These are phyloP conservation scores for Austropuccinia psidii DNA, from an alignment of 1,284 basidiomycete genomes.

Conservation along the genomic window DNA sequence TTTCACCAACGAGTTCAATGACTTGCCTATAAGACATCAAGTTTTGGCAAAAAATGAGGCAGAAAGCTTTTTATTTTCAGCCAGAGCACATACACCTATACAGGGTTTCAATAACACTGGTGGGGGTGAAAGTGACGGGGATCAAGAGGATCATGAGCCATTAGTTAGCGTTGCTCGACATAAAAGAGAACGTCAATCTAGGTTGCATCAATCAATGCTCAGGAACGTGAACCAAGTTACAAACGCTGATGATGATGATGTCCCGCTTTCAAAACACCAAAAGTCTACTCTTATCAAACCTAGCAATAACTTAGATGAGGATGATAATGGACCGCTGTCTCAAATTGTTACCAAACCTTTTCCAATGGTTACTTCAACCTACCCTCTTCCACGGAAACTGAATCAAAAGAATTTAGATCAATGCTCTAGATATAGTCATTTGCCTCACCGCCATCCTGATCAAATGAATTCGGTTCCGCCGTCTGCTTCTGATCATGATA, in stretches of 20 bases:
- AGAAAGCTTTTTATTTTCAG: not conserved
- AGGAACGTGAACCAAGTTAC: not conserved
- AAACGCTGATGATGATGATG: conserved; percentile 32
- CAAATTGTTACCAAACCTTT: not conserved
- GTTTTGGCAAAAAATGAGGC: conserved; percentile 17
- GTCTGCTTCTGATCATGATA: conserved; percentile 18
- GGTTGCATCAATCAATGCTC: not conserved
- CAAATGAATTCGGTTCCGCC: no score
- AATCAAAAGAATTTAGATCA: no score
- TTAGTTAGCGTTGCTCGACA: not conserved
- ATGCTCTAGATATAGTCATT: no score
- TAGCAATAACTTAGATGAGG: not conserved
- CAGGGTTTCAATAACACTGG: not conserved
- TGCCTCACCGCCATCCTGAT: no score
- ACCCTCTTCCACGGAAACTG: not conserved
- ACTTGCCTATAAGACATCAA: not conserved
- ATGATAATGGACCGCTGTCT: conserved; percentile 29
- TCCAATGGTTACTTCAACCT: not conserved
- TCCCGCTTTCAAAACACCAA: conserved; percentile 25
- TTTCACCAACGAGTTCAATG: conserved; percentile 9
- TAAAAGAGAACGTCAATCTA: not conserved
- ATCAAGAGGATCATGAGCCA: not conserved
- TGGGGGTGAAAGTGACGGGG: not conserved
- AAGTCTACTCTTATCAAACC: conserved; percentile 8
- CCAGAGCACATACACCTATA: not conserved